These are phyloP conservation scores for Camellia oleifera DNA, from an alignment of 179 eudicot genomes.

Conservation along the genomic window DNA sequence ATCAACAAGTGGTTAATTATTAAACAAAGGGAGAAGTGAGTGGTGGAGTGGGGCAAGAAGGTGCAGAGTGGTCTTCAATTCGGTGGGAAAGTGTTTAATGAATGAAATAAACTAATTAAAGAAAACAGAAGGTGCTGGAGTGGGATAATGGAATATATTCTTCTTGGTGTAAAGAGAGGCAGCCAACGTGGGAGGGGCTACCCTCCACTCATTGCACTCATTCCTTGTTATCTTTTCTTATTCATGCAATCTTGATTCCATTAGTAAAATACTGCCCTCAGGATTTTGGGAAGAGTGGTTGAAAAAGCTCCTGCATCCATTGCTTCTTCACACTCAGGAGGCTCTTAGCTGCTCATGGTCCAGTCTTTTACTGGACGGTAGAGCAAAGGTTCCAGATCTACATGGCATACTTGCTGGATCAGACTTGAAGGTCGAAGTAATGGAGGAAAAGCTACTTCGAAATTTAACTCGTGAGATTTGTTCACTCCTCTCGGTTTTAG, in stretches of 20 bases:
- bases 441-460: slow-evolving; percentile 97
- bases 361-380: slow-evolving; percentile 75
- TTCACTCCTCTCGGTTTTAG: slow-evolving; percentile 61
- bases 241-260: slow-evolving; percentile 77
- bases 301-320: slow-evolving; percentile 76
- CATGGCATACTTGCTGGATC: slow-evolving; percentile 58
- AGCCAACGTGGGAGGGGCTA: too few species aligned
- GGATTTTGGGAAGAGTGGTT: slow-evolving; percentile 77
- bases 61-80: too few species aligned
- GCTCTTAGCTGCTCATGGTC: slow-evolving; percentile 86
- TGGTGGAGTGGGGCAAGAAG: too few species aligned
- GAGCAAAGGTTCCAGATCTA: slow-evolving; percentile 87
- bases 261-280: slow-evolving; percentile 71
- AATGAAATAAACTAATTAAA: too few species aligned
- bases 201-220: too few species aligned
- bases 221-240: slow-evolving; percentile 21
- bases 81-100: too few species aligned
- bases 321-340: slow-evolving; percentile 56
- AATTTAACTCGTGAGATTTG: slow-evolving; percentile 88
- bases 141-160: too few species aligned
- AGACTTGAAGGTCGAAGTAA: slow-evolving; percentile 88
- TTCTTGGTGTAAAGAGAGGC: too few species aligned
- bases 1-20: too few species aligned
- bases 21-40: too few species aligned
- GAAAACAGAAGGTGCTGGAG: too few species aligned